Evolutionary conservation across 352 stramenopile genomes (phyloP).

Genomic region (Phytophthora colocasiae): DNA sequence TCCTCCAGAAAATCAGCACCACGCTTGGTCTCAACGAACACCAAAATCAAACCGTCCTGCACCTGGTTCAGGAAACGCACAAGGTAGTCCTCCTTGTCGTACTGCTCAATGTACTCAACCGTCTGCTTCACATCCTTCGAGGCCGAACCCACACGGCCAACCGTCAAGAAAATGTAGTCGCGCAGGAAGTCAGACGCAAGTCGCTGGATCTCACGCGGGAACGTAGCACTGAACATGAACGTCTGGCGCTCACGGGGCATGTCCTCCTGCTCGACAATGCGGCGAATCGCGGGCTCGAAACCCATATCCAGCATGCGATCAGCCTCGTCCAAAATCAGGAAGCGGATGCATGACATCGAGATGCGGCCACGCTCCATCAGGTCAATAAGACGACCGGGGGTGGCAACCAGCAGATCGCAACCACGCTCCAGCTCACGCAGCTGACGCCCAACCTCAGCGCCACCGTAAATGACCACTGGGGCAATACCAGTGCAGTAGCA

Average conservation of each 20-base stretch:
- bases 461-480: conserved; percentile 96
- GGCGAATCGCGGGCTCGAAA: conserved; percentile 99
- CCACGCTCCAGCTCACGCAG: conserved; percentile 88
- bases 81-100: conserved; percentile 97
- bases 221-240: conserved; percentile 99
- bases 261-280: conserved; percentile 98
- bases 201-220: conserved; percentile 97
- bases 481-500: conserved; percentile 96
- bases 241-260: conserved; percentile 98
- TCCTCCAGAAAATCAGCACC: conserved; percentile 97
- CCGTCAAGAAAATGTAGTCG: conserved; percentile 99
- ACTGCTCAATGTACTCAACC: conserved; percentile 97
- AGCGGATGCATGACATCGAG: conserved; percentile 89
- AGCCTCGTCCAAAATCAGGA: conserved; percentile 99
- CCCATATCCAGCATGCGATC: conserved; percentile 99
- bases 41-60: conserved; percentile 93
- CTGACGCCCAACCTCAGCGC: conserved; percentile 91
- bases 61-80: conserved; percentile 96
- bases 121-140: conserved; percentile 98
- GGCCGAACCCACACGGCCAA: conserved; percentile 97
- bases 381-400: conserved; percentile 97
- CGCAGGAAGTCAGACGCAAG: conserved; percentile 97
- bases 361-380: conserved; percentile 95
- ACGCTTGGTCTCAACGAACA: conserved; percentile 99
- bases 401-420: conserved; percentile 98